Percentiles rank a stretch among this genome's conserved stretches.
Evolutionary conservation across 441 rosid species (phyloP).

Genomic region (Populus hybrid): DNA sequence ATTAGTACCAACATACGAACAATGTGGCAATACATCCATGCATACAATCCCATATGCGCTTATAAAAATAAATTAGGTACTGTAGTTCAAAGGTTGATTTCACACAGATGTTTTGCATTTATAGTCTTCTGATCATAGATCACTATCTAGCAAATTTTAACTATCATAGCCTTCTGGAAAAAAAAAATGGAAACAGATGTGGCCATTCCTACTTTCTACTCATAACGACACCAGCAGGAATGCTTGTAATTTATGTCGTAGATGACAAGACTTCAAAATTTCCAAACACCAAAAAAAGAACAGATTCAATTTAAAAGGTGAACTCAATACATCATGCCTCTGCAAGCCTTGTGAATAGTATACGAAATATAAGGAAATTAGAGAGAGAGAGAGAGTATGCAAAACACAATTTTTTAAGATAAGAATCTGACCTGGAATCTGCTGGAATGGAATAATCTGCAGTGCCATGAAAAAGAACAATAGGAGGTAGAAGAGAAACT

Average conservation of each 20-base stretch:
- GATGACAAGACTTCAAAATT: neutral
- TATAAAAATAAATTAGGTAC: neutral
- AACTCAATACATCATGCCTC: neutral
- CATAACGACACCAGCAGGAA: neutral
- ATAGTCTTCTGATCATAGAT: neutral
- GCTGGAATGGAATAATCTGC: constrained; percentile 91
- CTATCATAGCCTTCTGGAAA: neutral
- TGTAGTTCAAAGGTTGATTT: neutral
- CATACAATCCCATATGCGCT: neutral
- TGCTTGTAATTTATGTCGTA: neutral
- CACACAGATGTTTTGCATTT: too few species aligned
- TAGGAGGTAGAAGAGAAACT: constrained; percentile 68
- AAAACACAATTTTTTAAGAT: neutral
- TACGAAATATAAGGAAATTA: neutral
- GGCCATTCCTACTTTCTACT: neutral
- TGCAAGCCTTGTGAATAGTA: neutral
- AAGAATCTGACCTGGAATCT: constrained; percentile 70
- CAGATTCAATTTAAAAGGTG: neutral
- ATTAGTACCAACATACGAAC: neutral
- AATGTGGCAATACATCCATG: neutral
- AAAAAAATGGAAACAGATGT: neutral
- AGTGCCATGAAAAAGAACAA: constrained; percentile 84
- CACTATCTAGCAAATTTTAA: neutral
- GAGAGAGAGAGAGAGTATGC: neutral
- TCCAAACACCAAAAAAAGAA: neutral